phyloP scores from a whole-genome alignment of 495 filamentous ascomycete genomes.

The Talaromyces proteolyticus region DNA sequence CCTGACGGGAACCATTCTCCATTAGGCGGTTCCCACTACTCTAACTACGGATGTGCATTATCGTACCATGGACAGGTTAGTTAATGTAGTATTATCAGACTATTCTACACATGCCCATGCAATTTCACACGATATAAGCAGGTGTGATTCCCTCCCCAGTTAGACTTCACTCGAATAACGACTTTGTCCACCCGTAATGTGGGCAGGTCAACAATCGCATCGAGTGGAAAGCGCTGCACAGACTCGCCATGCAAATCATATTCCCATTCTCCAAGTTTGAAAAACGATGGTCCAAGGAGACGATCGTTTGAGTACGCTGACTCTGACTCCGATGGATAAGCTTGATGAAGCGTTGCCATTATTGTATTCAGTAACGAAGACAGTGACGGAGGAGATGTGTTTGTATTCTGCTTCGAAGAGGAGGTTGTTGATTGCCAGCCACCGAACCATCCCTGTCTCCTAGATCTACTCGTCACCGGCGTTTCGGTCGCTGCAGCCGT shows the following conservation, averaged over 20 bases:
- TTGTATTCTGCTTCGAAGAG: constrained; percentile 2
- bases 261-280: constrained; percentile 36
- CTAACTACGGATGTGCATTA: too few species aligned
- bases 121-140: constrained; percentile 43
- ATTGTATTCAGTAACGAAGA: constrained; percentile 23
- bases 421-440: neutral
- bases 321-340: constrained; percentile 20
- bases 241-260: constrained; percentile 31
- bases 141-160: constrained; percentile 39
- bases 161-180: constrained; percentile 38
- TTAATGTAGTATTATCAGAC: too few species aligned
- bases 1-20: too few species aligned
- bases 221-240: constrained; percentile 29
- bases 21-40: too few species aligned
- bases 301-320: constrained; percentile 27
- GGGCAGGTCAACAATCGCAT: constrained; percentile 27
- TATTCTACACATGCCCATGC: constrained; percentile 29
- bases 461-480: neutral
- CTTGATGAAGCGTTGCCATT: constrained; percentile 22
- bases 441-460: neutral
- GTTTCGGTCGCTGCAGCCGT: neutral
- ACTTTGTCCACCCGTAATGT: constrained; percentile 33
- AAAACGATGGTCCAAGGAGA: constrained; percentile 26
- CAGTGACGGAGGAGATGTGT: constrained; percentile 1
- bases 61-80: neutral